Base-by-base conservation (phyloP, 2,329 filamentous ascomycete genomes). In the Elsinoe batatas region DNA sequence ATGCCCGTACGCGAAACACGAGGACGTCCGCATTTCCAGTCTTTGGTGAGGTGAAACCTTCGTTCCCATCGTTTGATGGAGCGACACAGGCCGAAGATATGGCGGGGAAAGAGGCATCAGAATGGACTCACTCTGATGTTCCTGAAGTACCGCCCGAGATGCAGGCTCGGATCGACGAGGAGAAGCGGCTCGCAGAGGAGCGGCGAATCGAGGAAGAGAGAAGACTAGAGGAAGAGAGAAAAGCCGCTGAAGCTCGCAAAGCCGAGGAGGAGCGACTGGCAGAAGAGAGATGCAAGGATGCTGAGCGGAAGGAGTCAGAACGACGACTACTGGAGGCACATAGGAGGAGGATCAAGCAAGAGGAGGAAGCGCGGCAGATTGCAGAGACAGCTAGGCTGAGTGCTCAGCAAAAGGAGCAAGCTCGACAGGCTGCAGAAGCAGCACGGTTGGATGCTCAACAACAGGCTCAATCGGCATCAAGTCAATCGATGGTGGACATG, bases 121-220 rank as follows among this genome's bases (percentile, higher is more conserved):
- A 44, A 18, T 55, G 53, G 53, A 22, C 36, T 22, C 38, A 47
- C 15, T 26, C 38, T 5, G 53, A 55, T 15, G 6, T 55, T n/a
- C 32, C 40, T 8, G 42, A 42, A 35, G 18, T 55, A 22, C 53
- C 53, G 1, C 53, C 53, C 20, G 53, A 55, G n/a, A 30, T 55
- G 8, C 53, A 55, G 20, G 53, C 42, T n/a, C 38, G 40, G 7
- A 44, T 55, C 15, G 47, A 51, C n/a, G 47, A 38, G n/a, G 47
- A 51, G 47, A 38, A 51, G n/a, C 22, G 47, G 13, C 6, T 38
- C 18, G 47, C 33, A 6, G 47, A 51, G n/a, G 32, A 51, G 47
- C 47, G 35, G 15, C 32, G 33, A 3, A 36, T 51, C 1, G 26
- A 36, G 33, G 47, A 38, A n/a, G 47, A 51, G 47, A 36, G 13